Conservation (phyloP, 768 basidiomycete species). For the Amanita inopinata region DNA sequence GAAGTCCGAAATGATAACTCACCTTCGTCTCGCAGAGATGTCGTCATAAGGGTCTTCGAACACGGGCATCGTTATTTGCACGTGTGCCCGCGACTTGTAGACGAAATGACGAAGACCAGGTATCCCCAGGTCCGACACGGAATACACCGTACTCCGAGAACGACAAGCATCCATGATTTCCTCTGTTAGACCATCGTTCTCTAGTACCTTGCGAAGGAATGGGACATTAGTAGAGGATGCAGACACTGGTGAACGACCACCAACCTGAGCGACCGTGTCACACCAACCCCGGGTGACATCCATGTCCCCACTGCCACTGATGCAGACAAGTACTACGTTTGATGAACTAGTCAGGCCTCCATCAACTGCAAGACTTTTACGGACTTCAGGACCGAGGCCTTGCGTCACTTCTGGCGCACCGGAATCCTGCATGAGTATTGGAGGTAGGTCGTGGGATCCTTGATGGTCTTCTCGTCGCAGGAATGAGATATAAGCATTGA, state of each 20-base stretch:
- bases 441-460: conserved; percentile 12
- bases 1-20: conserved; percentile 8
- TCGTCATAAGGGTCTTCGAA: conserved; percentile 82
- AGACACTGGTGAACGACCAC: conserved; percentile 11
- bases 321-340: conserved; percentile 63
- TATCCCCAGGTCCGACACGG: conserved; percentile 68
- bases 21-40: conserved; percentile 52
- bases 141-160: conserved; percentile 49
- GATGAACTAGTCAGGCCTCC: conserved; percentile 10
- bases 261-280: conserved; percentile 50
- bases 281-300: conserved; percentile 77
- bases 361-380: neutral
- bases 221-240: too few relatives aligned
- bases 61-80: conserved; percentile 81
- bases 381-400: conserved; percentile 4
- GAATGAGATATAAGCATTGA: conserved; percentile 84
- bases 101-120: conserved; percentile 91
- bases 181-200: conserved; percentile 44
- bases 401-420: conserved; percentile 10
- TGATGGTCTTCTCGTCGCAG: conserved; percentile 33
- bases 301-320: conserved; percentile 78
- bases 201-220: too few relatives aligned
- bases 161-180: conserved; percentile 39
- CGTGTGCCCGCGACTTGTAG: conserved; percentile 83
- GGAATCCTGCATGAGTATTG: conserved; percentile 8